Conservation (phyloP, 495 filamentous ascomycete species). For the Choiromyces venosus region DNA sequence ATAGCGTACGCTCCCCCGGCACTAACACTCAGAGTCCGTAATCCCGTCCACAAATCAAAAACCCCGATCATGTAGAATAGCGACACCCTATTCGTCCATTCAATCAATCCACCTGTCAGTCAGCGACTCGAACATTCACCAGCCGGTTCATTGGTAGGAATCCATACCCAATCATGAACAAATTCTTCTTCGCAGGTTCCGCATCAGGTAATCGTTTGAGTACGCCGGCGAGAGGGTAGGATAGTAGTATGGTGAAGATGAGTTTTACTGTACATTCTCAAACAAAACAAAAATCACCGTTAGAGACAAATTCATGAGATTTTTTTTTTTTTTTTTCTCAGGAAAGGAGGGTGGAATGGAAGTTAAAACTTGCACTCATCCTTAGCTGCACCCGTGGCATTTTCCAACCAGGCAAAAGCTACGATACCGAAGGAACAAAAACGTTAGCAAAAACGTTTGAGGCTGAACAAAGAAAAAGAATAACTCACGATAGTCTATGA, state of each 20-base stretch:
- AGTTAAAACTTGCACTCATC: slow-evolving; percentile 68
- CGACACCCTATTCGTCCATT: slow-evolving; percentile 51
- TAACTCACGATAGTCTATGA: slow-evolving; percentile 69
- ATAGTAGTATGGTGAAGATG: slow-evolving; percentile 81
- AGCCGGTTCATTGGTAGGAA: background rate
- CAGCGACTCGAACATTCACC: background rate
- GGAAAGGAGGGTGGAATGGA: background rate
- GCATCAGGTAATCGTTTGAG: slow-evolving; percentile 87
- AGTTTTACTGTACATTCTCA: slow-evolving; percentile 69
- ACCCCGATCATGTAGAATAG: slow-evolving; percentile 89
- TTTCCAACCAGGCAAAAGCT: slow-evolving; percentile 69
- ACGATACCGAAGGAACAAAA: slow-evolving; percentile 12
- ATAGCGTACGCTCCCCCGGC: slow-evolving; percentile 76
- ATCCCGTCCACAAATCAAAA: slow-evolving; percentile 88
- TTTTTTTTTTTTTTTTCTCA: slow-evolving; percentile 19
- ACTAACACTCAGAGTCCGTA: slow-evolving; percentile 72
- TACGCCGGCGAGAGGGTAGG: slow-evolving; percentile 83
- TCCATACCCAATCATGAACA: slow-evolving; percentile 70
- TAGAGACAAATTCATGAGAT: too few species aligned
- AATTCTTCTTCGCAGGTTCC: slow-evolving; percentile 79
- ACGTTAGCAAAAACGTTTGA: slow-evolving; percentile 4
- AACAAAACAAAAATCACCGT: too few species aligned
- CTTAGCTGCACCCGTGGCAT: slow-evolving; percentile 64
- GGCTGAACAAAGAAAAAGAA: background rate
- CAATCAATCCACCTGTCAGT: slow-evolving; percentile 3